Evolutionary conservation across 192 early-diverging fungal genomes (phyloP).

Genomic region (Piromyces finnis): DNA sequence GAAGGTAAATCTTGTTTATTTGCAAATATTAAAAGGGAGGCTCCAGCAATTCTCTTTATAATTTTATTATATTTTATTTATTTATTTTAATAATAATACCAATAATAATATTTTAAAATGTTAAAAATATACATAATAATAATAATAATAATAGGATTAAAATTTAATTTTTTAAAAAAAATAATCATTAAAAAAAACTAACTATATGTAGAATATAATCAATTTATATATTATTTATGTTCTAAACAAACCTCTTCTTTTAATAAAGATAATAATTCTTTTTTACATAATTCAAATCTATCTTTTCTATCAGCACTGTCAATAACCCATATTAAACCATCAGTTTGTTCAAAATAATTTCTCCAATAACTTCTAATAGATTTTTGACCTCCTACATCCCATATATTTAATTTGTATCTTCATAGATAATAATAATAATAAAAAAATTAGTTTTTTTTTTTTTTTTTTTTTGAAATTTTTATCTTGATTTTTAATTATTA

Average conservation of each 20-base stretch:
- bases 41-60: constrained; percentile 74
- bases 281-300: constrained; percentile 58
- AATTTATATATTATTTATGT: too few relatives aligned
- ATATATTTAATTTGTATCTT: constrained; percentile 74
- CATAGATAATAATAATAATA: too few relatives aligned
- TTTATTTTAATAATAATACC: too few relatives aligned
- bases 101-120: too few relatives aligned
- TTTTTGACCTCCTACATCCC: constrained; percentile 96
- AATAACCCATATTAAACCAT: constrained; percentile 94
- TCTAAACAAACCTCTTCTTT: constrained; percentile 60
- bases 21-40: constrained; percentile 81
- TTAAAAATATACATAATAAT: background rate
- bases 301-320: constrained; percentile 74
- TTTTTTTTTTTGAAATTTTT: too few relatives aligned
- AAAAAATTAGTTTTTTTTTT: too few relatives aligned
- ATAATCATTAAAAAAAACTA: too few relatives aligned
- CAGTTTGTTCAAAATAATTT: constrained; percentile 99
- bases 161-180: too few relatives aligned
- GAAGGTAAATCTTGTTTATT: constrained; percentile 94
- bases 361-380: constrained; percentile 95
- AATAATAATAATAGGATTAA: too few relatives aligned
- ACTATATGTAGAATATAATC: too few relatives aligned
- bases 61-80: too few relatives aligned
- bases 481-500: too few relatives aligned
- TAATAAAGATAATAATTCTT: constrained; percentile 58